A percentile compares a stretch with the other conserved stretches of the same genome.
These are phyloP conservation scores for Kazachstania martiniae DNA, from an alignment of 805 yeast species.

Conservation along the genomic window DNA sequence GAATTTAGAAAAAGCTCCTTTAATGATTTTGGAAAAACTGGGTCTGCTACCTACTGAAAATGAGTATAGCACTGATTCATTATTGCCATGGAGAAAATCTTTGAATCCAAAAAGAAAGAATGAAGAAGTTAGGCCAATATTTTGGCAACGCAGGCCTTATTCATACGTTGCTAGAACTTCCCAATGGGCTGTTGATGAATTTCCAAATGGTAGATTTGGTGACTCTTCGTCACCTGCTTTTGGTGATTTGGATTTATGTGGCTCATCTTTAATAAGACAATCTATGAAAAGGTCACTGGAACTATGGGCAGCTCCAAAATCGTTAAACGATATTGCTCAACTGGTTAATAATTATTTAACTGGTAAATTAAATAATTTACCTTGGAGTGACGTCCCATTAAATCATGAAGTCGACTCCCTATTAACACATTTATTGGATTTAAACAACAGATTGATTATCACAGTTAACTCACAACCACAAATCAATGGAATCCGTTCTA, in stretches of 20 bases:
- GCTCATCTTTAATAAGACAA: slow-evolving; percentile 72
- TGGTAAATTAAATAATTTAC: slow-evolving; percentile 65
- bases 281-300: slow-evolving; percentile 69
- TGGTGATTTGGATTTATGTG: slow-evolving; percentile 78
- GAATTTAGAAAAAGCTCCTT: slow-evolving; percentile 88
- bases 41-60: slow-evolving; percentile 35
- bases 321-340: slow-evolving; percentile 46
- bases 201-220: slow-evolving; percentile 98
- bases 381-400: slow-evolving; percentile 93
- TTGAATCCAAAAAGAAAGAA: slow-evolving; percentile 67
- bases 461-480: slow-evolving; percentile 95
- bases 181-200: slow-evolving; percentile 79
- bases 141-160: slow-evolving; percentile 90
- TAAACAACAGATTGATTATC: slow-evolving; percentile 58
- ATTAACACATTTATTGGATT: slow-evolving; percentile 42
- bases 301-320: slow-evolving; percentile 78
- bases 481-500: slow-evolving; percentile 66
- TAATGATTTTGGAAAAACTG: slow-evolving; percentile 75
- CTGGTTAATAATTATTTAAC: slow-evolving; percentile 59
- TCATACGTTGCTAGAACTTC: slow-evolving; percentile 83
- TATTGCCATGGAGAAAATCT: slow-evolving; percentile 84
- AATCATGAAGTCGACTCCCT: slow-evolving; percentile 64
- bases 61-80: slow-evolving; percentile 28
- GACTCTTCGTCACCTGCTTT: slow-evolving; percentile 96
- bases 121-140: slow-evolving; percentile 85